Base-by-base conservation (phyloP, 768 basidiomycete genomes). In the Gymnopilus junonius region DNA sequence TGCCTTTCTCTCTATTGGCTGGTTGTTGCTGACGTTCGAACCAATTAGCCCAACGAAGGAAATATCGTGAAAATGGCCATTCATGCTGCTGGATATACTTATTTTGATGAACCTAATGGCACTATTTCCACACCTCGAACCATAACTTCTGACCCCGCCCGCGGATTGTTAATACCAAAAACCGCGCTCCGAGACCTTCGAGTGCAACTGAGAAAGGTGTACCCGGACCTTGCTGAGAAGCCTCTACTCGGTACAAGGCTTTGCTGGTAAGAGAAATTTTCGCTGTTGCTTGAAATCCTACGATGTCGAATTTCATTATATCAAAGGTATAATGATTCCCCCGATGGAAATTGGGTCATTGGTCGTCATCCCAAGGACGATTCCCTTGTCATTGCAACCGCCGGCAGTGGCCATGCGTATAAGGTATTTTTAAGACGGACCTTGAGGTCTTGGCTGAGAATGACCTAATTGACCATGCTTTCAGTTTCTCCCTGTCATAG, bases 291-390 rank as follows among this genome's bases (percentile, higher is more conserved):
- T 58, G n/a, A 34, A 63, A 64, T 43, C 51, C 53, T 27, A 35
- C 56, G 25, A 23, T 39, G 21, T 15, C 54, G 12, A 39, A 56
- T 23, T 34, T 55, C 25, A 50, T 42, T 23, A 27, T 50, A 29
- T 25, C 21, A 61, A 58, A 95, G 94, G 94, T 98, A 98, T 73
- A 90, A 90, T 23, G 96, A 97, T 69, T 87, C 94, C 4, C 83
- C 88, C 1, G 91, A 95, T 69, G 89, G 87, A 3, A 85, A 98
- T 74, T 98, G 94, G 93, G 79, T 97, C 43, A 93, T 98, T 66
- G 93, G 95, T 25, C 85, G 77, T 63, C 86, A 91, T 66, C 82
- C 83, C 25, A 73, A 74, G 14, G 82, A 89, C 66, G 75, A 79
- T 25, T 83, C 83, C 6, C 71, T 98, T 11, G 74, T 95, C 56